These are phyloP conservation scores for Kodamaea hsintzibuensis DNA, from an alignment of 805 yeast species.

Conservation along the genomic window DNA sequence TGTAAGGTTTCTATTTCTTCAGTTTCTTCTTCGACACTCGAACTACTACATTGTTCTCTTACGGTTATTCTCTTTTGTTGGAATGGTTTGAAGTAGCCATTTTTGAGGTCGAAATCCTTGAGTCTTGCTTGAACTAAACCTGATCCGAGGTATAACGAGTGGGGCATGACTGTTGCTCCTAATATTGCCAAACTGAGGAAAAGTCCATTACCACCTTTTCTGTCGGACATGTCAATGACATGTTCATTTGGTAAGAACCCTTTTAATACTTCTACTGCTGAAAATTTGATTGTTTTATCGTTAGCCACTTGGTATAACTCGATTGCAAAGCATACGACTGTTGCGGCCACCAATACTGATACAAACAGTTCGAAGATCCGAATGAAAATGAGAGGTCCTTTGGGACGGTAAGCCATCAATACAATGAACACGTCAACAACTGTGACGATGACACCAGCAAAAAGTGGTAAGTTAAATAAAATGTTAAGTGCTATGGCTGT, in stretches of 20 bases:
- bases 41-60: background rate
- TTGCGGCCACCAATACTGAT: constrained; percentile 70
- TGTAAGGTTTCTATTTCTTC: background rate
- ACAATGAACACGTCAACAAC: constrained; percentile 84
- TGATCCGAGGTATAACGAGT: constrained; percentile 79
- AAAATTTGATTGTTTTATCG: constrained; percentile 45
- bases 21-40: background rate
- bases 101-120: constrained; percentile 65
- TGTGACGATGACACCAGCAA: constrained; percentile 82
- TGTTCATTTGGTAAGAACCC: constrained; percentile 65
- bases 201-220: constrained; percentile 50
- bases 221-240: constrained; percentile 28
- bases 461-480: constrained; percentile 73
- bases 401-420: constrained; percentile 82
- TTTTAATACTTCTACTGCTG: constrained; percentile 50
- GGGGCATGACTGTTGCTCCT: constrained; percentile 97
- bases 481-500: constrained; percentile 92
- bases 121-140: constrained; percentile 86
- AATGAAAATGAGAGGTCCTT: constrained; percentile 75
- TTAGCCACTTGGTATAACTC: constrained; percentile 71
- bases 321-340: constrained; percentile 81
- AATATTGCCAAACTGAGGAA: constrained; percentile 79
- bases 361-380: constrained; percentile 83
- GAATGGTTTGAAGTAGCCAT: constrained; percentile 51
- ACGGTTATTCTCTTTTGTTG: background rate